Percentiles rank a stretch among this genome's conserved stretches.
These are phyloP conservation scores for Phoma sp. DNA, from an alignment of 2,329 filamentous ascomycete genomes.

Conservation along the genomic window DNA sequence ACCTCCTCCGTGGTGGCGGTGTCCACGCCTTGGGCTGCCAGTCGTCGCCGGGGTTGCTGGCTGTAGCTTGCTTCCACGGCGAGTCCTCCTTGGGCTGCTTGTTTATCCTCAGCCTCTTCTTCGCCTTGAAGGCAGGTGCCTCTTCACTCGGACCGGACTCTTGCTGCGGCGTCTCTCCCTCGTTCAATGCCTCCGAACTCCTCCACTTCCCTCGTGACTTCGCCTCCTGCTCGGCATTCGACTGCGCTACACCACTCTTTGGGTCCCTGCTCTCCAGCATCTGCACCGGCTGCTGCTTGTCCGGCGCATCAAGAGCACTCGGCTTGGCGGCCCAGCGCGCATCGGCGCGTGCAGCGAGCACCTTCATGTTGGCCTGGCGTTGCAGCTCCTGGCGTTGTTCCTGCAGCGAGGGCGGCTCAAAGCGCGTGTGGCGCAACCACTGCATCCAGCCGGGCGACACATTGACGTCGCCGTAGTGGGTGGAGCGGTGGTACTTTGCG, in stretches of 20 bases:
- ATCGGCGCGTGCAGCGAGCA: conserved; percentile 66
- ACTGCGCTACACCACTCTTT: conserved; percentile 47
- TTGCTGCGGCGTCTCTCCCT: conserved; percentile 24
- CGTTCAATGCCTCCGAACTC: conserved; percentile 28
- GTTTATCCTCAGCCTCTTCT: conserved; percentile 28
- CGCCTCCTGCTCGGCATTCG: conserved; percentile 42
- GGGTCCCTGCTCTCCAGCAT: conserved; percentile 55
- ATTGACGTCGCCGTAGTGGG: conserved; percentile 66
- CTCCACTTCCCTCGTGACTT: not conserved
- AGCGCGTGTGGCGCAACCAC: conserved; percentile 70
- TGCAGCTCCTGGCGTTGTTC: conserved; percentile 66
- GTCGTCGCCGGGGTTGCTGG: conserved; percentile 52
- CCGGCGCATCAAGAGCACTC: conserved; percentile 65
- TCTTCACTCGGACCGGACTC: conserved; percentile 12
- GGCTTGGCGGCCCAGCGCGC: conserved; percentile 67
- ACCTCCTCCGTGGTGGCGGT: conserved; percentile 48
- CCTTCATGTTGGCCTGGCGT: conserved; percentile 65
- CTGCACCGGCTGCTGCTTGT: conserved; percentile 57
- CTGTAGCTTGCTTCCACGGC: conserved; percentile 51
- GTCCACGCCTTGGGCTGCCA: conserved; percentile 58
- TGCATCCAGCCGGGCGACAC: conserved; percentile 72
- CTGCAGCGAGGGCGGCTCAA: conserved; percentile 61
- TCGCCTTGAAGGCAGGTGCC: conserved; percentile 14
- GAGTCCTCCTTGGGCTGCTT: conserved; percentile 43
- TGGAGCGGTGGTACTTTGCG: conserved; percentile 61